phyloP scores from a whole-genome alignment of 176 grass and related monocot species.

The Raddia guianensis region DNA sequence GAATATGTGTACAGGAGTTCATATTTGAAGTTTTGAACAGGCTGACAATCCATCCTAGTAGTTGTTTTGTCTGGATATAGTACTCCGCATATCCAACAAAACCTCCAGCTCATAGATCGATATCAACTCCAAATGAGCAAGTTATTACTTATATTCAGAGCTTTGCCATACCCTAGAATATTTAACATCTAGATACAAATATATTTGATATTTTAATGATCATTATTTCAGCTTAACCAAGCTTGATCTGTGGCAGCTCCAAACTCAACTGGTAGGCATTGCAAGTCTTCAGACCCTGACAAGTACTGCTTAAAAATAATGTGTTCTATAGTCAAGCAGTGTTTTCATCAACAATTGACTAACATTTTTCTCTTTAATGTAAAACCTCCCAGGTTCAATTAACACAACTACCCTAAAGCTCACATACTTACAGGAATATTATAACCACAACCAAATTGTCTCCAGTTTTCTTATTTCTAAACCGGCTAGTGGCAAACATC shows the following conservation, averaged over 20 bases:
- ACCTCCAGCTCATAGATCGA: neutral
- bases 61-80: neutral
- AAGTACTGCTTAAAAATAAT: neutral
- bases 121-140: slow-evolving; percentile 21
- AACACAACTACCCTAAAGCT: neutral
- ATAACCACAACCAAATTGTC: neutral
- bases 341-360: neutral
- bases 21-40: neutral
- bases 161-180: neutral
- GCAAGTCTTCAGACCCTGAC: neutral
- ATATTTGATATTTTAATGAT: neutral
- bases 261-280: neutral
- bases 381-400: neutral
- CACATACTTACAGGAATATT: neutral
- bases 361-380: neutral
- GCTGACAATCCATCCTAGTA: neutral
- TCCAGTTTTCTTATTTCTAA: neutral
- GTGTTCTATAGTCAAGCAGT: neutral
- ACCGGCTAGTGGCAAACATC: neutral
- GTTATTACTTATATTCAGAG: neutral
- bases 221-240: neutral
- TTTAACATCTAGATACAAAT: neutral
- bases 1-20: neutral
- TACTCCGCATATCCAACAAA: slow-evolving; percentile 24
- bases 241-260: neutral